Base-by-base conservation (phyloP, 768 basidiomycete species). In the Lactarius sanguifluus region DNA sequence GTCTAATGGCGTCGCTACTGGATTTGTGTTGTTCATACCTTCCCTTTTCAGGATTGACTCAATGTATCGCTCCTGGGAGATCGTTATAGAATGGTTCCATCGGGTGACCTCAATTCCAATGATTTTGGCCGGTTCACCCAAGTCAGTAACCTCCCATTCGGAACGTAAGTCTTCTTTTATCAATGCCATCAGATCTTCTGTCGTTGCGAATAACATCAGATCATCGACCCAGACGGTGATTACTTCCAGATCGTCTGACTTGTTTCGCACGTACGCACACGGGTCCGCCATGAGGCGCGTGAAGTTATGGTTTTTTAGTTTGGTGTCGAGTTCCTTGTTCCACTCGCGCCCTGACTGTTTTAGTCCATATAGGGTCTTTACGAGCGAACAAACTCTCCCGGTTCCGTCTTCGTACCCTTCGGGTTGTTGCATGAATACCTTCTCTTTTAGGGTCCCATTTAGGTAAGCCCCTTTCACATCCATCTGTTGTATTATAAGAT, bases 221-320 rank as follows among this genome's bases (percentile, higher is more conserved):
- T 45, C 43, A 9, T 45, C 7, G 20, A 45, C 43, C 43, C 43
- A 45, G 5, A 45, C 43, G 5, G 43, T 45, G 0, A 45, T 9
- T 4, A 45, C 20, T 9, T 45, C 20, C 4, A 16, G 8, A 18
- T 45, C 8, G 3, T 20, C 20, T 7, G 1, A 6, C 6, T 1
- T 8, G 0, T 6, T 5, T 0, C 2, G 8, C 1, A 45, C 8
- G 18, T 45, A 45, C 1, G 43, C 18, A 9, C 43, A 45, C 8
- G 7, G 43, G 7, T 45, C 43, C 0, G 5, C 7, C 6, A 0
- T 3, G 1, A 45, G 8, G 0, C 20, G 3, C 1, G 7, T 20
- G 20, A 45, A 45, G 8, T 9, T 7, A 2, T 45, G 43, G 9
- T 45, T 45, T 18, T n/a, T 45, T 1, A 45, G 43, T 4, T 45